Conservation (phyloP, 129 eudicot species). For the Cynara cardunculus region DNA sequence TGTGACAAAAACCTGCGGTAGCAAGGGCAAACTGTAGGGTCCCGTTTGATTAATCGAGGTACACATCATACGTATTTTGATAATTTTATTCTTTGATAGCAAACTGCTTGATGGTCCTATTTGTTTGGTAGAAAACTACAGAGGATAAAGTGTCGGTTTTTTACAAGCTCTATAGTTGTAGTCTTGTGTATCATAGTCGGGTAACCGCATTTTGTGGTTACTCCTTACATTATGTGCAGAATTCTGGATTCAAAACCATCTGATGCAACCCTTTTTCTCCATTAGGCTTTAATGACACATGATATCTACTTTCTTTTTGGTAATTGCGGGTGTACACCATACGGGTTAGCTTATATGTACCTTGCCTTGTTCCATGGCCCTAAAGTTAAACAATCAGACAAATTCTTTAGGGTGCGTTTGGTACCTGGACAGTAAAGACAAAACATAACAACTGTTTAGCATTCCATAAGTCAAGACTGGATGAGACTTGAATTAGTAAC, state of each 20-base stretch:
- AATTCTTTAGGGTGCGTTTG: not conserved
- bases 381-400: not conserved
- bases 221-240: not conserved
- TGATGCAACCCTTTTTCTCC: not conserved
- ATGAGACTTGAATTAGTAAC: not conserved
- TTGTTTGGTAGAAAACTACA: conserved; percentile 14
- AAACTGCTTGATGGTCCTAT: conserved; percentile 13
- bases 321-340: not conserved
- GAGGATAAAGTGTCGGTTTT: conserved; percentile 9
- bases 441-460: too few species aligned
- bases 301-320: not conserved
- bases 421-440: too few species aligned
- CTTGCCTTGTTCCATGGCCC: not conserved
- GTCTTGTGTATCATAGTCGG: conserved; percentile 21
- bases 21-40: not conserved
- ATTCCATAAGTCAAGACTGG: too few species aligned
- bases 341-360: not conserved
- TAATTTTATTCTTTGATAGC: conserved; percentile 18
- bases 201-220: conserved; percentile 14
- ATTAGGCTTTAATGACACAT: not conserved
- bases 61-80: not conserved
- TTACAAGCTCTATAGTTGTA: conserved; percentile 14
- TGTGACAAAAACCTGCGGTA: conserved; percentile 52
- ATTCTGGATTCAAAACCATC: not conserved
- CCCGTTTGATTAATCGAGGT: not conserved